phyloP scores from a whole-genome alignment of 1,284 basidiomycete species.

The Spongispora temasekensis region DNA sequence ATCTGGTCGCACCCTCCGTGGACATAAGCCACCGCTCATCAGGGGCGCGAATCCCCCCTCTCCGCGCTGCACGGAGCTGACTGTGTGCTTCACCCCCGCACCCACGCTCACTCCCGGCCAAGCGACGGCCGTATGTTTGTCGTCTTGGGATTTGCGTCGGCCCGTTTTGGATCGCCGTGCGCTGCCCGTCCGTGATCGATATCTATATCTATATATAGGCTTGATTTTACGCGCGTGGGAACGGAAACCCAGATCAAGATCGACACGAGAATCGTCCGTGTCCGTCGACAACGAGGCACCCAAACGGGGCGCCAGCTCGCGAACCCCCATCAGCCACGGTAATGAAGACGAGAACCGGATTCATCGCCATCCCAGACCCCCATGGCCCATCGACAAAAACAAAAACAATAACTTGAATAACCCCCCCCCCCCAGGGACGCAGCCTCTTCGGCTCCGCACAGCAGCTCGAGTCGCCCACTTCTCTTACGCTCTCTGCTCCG shows the following conservation, averaged over 20 bases:
- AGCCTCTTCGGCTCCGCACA: slow-evolving; percentile 4
- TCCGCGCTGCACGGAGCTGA: slow-evolving; percentile 20
- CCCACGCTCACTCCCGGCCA: background rate
- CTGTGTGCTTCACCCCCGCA: background rate
- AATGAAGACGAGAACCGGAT: slow-evolving; percentile 6
- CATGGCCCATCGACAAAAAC: background rate
- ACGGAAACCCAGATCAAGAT: slow-evolving; percentile 22
- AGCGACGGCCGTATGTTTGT: background rate
- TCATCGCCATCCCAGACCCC: background rate
- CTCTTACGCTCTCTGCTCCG: background rate
- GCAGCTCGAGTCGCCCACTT: background rate
- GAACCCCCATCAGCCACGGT: slow-evolving; percentile 5
- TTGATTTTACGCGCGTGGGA: slow-evolving; percentile 12
- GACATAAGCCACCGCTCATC: slow-evolving; percentile 26
- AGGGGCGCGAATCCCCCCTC: slow-evolving; percentile 21
- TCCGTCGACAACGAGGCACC: slow-evolving; percentile 14
- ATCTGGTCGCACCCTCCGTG: slow-evolving; percentile 25
- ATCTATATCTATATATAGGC: slow-evolving; percentile 11
- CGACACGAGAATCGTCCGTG: slow-evolving; percentile 17
- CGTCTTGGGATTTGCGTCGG: slow-evolving; percentile 22
- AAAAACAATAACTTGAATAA: background rate
- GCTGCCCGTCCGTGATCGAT: slow-evolving; percentile 9
- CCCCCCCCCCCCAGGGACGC: background rate
- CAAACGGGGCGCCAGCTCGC: background rate
- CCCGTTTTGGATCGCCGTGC: slow-evolving; percentile 22